Base-by-base conservation (phyloP, 306 rosid genomes). In the Alnus rubra region DNA sequence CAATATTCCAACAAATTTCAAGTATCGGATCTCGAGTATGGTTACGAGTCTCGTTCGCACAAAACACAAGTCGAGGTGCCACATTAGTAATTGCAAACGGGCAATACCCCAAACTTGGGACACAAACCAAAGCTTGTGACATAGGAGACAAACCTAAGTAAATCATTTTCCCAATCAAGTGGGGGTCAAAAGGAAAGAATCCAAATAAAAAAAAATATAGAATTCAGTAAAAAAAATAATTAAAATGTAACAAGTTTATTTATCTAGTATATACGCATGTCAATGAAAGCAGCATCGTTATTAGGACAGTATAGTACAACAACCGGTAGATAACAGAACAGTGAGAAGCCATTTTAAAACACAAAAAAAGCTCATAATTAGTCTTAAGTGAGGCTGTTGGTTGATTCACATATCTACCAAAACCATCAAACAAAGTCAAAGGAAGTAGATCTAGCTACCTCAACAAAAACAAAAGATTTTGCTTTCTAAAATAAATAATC, bases 401-500 rank as follows among this genome's bases (percentile, higher is more conserved):
- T 65, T 71, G 74, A 80, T 71, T 82, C 78, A 79, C 35, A 74
- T 23, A 23, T 72, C 76, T 75, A 86, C 88, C 90, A 83, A 84
- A 84, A 70, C 88, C 86, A 81, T 73, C 69, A 49, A 74, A 68
- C 69, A 70, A 23, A 79, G 87, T 81, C 90, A 75, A 81, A 69
- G 64, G 35, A 83, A 69, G 74, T 58, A 84, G 92, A 86, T 87
- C 82, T 55, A 86, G 81, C 92, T 70, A 80, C 90, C 88, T 71
- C 91, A 87, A 83, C 92, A 71, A 73, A 88, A 88, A 72, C 67
- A 45, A 39, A 63, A 76, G 78, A 59, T 67, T 81, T 54, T 82
- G 60, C 72, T 19, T 79, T 56, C 56, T 74, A 33, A 64, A 39
- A 62, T 45, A 74, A 60, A 63, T 19, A 69, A 79, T 60, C 18